Evolutionary conservation across 306 rosid genomes (phyloP).

Genomic region (Malus asiatica): DNA sequence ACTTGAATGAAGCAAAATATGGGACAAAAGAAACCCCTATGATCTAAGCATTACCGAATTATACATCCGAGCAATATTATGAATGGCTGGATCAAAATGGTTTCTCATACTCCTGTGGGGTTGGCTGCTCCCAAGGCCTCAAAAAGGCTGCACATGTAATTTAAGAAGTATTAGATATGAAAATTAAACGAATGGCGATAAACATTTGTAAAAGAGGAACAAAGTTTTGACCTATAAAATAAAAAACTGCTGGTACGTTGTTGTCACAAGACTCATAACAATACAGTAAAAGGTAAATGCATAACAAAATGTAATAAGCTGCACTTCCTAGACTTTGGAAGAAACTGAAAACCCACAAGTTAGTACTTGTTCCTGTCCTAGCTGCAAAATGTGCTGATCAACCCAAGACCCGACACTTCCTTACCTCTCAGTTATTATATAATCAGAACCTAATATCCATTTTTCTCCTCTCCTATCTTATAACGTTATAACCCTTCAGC

Average conservation of each 20-base stretch:
- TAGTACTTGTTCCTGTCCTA: background rate
- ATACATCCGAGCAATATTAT: conserved; percentile 17
- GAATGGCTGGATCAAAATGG: conserved; percentile 44
- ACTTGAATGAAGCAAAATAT: background rate
- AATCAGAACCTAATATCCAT: background rate
- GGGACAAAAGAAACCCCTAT: conserved; percentile 12
- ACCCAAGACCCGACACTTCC: background rate
- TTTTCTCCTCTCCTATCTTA: background rate
- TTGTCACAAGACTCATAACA: background rate
- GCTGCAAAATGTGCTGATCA: background rate
- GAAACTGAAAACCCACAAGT: background rate
- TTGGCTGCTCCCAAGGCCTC: conserved; percentile 78
- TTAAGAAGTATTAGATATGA: conserved; percentile 11
- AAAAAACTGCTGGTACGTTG: background rate
- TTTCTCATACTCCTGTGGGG: conserved; percentile 69
- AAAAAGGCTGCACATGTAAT: conserved; percentile 43
- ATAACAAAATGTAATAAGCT: background rate
- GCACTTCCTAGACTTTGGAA: background rate
- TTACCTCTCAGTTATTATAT: background rate
- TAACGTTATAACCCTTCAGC: background rate
- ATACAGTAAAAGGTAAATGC: background rate
- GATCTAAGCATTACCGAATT: conserved; percentile 37
- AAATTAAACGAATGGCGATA: background rate
- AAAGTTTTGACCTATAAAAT: background rate
- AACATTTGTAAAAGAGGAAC: background rate